Evolutionary conservation across 2,329 filamentous ascomycete species (phyloP).

Genomic region (Dendryphion nanum): DNA sequence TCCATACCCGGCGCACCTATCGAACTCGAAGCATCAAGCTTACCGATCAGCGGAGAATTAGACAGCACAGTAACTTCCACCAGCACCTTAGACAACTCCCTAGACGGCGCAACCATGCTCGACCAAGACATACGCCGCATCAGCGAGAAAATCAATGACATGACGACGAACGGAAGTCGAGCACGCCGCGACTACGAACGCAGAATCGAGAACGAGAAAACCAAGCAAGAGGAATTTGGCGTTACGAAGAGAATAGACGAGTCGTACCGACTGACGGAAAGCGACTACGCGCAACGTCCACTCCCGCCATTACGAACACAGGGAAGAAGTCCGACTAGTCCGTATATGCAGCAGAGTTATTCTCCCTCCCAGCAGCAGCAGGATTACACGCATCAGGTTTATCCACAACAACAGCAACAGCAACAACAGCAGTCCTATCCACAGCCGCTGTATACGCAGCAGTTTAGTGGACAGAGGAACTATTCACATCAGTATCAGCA

Average conservation of each 20-base stretch:
- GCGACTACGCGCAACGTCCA: constrained; percentile 10
- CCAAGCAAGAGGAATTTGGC: constrained; percentile 24
- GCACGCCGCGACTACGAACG: constrained; percentile 14
- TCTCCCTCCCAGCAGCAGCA: too few relatives aligned
- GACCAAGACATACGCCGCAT: constrained; percentile 29
- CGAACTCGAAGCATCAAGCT: constrained; percentile 27
- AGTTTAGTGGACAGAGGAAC: too few relatives aligned
- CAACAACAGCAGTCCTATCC: too few relatives aligned
- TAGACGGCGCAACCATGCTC: constrained; percentile 22
- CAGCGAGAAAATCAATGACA: constrained; percentile 31
- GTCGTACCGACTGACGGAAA: constrained; percentile 14
- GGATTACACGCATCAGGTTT: too few relatives aligned
- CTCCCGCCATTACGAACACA: constrained; percentile 10
- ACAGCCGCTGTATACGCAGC: too few relatives aligned
- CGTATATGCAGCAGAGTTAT: too few relatives aligned
- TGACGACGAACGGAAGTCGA: constrained; percentile 12
- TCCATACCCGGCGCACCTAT: constrained; percentile 16
- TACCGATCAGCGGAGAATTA: constrained; percentile 4
- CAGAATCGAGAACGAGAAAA: constrained; percentile 27
- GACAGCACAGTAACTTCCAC: constrained; percentile 5
- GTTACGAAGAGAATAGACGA: constrained; percentile 16
- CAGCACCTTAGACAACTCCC: constrained; percentile 1
- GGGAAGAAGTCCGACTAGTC: constrained; percentile 10
- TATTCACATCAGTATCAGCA: too few relatives aligned
- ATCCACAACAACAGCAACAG: too few relatives aligned